phyloP scores from a whole-genome alignment of 306 rosid genomes.

The Mimosa bimucronata region DNA sequence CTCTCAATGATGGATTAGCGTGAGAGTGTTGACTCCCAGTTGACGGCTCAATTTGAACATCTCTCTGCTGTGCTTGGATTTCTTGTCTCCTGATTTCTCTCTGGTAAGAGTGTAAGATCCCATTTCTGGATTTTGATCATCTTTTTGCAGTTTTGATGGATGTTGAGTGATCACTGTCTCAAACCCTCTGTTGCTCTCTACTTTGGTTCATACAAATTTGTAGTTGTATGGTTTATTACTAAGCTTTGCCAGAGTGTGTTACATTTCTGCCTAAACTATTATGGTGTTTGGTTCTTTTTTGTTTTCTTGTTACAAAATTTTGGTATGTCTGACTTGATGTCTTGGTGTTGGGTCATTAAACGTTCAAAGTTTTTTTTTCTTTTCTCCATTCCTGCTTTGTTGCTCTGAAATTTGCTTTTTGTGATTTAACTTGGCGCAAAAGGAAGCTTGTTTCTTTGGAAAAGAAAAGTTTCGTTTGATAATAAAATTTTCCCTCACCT shows the following conservation, averaged over 20 bases:
- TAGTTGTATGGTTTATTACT: not conserved
- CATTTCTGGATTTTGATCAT: not conserved
- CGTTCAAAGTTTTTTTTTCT: not conserved
- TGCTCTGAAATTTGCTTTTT: not conserved
- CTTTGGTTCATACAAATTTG: not conserved
- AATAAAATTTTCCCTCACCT: not conserved
- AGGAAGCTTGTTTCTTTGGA: not conserved
- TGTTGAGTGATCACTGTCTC: not conserved
- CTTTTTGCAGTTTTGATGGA: not conserved
- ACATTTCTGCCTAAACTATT: not conserved
- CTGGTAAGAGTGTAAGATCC: not conserved
- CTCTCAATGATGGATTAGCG: not conserved
- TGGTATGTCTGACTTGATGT: no score
- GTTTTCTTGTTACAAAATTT: no score
- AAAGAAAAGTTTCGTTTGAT: not conserved
- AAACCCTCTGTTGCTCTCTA: not conserved
- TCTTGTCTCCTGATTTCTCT: not conserved
- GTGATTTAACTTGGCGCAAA: not conserved
- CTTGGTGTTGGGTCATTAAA: not conserved
- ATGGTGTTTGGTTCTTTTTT: not conserved
- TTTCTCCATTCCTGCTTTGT: not conserved
- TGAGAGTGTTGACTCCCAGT: not conserved
- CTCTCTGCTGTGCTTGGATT: not conserved
- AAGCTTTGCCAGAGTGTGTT: not conserved
- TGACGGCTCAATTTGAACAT: constrained; percentile 35